These are phyloP conservation scores for Sphagnurus paluster DNA, from an alignment of 1,284 basidiomycete genomes.

Conservation along the genomic window DNA sequence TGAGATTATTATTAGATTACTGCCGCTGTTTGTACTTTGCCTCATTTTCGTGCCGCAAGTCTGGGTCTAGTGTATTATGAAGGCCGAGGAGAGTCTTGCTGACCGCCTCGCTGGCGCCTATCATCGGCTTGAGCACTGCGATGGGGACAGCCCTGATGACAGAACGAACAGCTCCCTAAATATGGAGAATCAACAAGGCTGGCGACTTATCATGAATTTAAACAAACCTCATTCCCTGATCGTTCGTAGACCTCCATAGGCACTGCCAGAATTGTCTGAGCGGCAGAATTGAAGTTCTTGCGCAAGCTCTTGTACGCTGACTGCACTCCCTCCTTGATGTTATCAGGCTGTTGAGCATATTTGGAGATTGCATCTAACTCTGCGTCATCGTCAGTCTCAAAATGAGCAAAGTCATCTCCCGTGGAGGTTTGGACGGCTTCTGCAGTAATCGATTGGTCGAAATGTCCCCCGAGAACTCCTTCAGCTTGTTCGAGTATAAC, in stretches of 20 bases:
- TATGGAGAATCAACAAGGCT: constrained; percentile 3
- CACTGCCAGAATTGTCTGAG: constrained; percentile 97
- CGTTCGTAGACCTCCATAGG: constrained; percentile 99
- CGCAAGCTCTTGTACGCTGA: constrained; percentile 86
- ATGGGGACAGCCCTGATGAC: constrained; percentile 97
- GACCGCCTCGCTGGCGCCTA: constrained; percentile 94
- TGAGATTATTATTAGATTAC: constrained; percentile 31
- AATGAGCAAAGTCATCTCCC: constrained; percentile 22
- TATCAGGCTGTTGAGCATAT: constrained; percentile 88
- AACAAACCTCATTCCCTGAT: constrained; percentile 79
- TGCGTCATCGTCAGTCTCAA: constrained; percentile 42
- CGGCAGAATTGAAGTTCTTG: constrained; percentile 87
- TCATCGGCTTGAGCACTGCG: constrained; percentile 94
- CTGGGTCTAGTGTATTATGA: constrained; percentile 86
- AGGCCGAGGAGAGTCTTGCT: constrained; percentile 93
- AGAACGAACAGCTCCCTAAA: constrained; percentile 84
- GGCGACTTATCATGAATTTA: not conserved
- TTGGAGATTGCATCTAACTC: constrained; percentile 70
- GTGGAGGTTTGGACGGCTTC: constrained; percentile 56
- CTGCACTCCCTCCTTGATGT: constrained; percentile 86
- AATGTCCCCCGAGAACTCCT: constrained; percentile 83
- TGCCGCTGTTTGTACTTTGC: constrained; percentile 86
- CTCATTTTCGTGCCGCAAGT: constrained; percentile 75
- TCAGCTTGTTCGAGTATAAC: constrained; percentile 97
- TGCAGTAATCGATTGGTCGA: constrained; percentile 61